Evolutionary conservation across 805 yeast species (phyloP).

Genomic region (Komagataella phaffii): DNA sequence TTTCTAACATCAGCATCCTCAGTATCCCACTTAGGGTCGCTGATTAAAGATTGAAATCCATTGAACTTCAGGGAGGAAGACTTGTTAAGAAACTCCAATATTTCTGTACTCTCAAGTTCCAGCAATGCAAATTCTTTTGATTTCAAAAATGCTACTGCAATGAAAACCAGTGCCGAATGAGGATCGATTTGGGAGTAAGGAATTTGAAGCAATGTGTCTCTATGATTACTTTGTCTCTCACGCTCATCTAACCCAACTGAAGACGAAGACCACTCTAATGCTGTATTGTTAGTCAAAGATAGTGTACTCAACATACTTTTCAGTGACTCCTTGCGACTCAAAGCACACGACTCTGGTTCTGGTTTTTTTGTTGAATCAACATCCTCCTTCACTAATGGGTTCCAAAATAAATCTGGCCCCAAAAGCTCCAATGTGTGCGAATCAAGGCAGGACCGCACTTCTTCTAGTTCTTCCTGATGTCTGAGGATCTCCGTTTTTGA

Average conservation of each 20-base stretch:
- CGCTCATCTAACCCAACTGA: background rate
- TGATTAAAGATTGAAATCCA: constrained; percentile 10
- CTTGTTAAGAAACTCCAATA: constrained; percentile 60
- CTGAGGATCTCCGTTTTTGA: background rate
- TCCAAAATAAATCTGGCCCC: constrained; percentile 58
- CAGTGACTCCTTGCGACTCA: background rate
- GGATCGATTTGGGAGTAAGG: constrained; percentile 32
- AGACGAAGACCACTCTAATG: constrained; percentile 1
- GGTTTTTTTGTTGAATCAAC: constrained; percentile 2
- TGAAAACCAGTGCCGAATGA: constrained; percentile 64
- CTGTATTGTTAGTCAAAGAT: background rate
- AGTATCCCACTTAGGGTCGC: background rate
- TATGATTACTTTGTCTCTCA: background rate
- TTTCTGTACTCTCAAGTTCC: constrained; percentile 86
- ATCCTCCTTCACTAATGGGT: constrained; percentile 19
- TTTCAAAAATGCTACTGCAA: constrained; percentile 66
- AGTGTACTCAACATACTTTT: background rate
- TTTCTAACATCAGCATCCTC: background rate
- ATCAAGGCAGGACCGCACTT: constrained; percentile 5
- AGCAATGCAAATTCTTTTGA: constrained; percentile 65
- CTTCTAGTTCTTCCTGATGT: background rate
- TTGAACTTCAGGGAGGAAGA: constrained; percentile 32
- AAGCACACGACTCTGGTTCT: constrained; percentile 1
- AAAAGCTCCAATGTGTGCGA: constrained; percentile 13
- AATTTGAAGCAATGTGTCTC: background rate